These are phyloP conservation scores for Halenospora varia DNA, from an alignment of 495 filamentous ascomycete genomes.

Conservation along the genomic window DNA sequence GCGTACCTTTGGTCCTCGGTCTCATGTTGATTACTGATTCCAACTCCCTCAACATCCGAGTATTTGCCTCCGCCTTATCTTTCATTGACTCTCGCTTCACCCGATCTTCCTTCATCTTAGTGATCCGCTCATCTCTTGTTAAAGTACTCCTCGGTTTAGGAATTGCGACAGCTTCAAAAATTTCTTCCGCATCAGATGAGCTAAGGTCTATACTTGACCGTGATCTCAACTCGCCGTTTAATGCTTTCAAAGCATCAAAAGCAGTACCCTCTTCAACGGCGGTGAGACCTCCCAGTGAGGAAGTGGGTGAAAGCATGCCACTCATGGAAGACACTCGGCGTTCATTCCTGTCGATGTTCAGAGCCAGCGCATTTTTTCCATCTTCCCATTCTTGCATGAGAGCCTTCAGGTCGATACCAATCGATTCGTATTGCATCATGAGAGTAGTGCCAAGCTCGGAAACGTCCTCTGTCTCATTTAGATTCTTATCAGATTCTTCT, in stretches of 20 bases:
- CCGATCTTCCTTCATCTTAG: constrained; percentile 85
- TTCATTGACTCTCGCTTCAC: constrained; percentile 59
- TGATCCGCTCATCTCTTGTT: constrained; percentile 82
- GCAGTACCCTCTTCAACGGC: constrained; percentile 79
- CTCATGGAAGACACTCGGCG: constrained; percentile 67
- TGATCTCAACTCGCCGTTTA: constrained; percentile 58
- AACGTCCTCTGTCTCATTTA: constrained; percentile 70
- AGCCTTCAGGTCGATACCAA: constrained; percentile 78
- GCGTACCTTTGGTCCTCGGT: constrained; percentile 42
- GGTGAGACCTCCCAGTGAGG: constrained; percentile 78
- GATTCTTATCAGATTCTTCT: constrained; percentile 76
- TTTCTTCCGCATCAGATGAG: constrained; percentile 62
- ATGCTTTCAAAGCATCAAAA: constrained; percentile 67
- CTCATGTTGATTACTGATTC: constrained; percentile 81
- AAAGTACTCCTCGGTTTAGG: constrained; percentile 68
- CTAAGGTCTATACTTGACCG: constrained; percentile 34
- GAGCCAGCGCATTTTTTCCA: constrained; percentile 70
- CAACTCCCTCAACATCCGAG: constrained; percentile 86
- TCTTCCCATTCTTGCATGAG: constrained; percentile 90
- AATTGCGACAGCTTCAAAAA: constrained; percentile 85
- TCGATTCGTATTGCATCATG: constrained; percentile 88
- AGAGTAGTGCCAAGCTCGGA: constrained; percentile 70
- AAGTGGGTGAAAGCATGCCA: constrained; percentile 67
- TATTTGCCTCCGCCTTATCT: constrained; percentile 73
- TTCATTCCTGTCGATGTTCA: constrained; percentile 69